A percentile compares a stretch with the other conserved stretches of the same genome.
These are phyloP conservation scores for Penicillium sclerotigenum DNA, from an alignment of 2,329 filamentous ascomycete species.

Conservation along the genomic window DNA sequence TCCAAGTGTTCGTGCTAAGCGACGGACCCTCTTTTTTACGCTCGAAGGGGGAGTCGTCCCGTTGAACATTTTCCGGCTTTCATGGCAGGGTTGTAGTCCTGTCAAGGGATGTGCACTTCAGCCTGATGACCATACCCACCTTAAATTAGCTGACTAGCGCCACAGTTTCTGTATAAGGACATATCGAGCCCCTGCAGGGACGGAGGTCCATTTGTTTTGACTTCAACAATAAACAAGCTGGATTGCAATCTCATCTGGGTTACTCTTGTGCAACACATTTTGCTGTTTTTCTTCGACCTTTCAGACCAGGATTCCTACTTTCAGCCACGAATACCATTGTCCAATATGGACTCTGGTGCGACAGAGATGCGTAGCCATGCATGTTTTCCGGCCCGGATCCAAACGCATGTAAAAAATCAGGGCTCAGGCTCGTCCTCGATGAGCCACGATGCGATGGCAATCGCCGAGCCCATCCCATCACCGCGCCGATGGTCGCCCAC, in stretches of 20 bases:
- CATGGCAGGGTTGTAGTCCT: constrained; percentile 19
- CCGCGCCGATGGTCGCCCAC: constrained; percentile 28
- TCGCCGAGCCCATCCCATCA: constrained; percentile 20
- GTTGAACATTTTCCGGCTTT: constrained; percentile 17
- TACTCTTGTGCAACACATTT: constrained; percentile 20
- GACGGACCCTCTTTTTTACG: constrained; percentile 18
- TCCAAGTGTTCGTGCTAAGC: constrained; percentile 20
- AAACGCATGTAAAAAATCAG: constrained; percentile 24
- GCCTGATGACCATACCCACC: constrained; percentile 19
- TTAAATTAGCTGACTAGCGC: constrained; percentile 18
- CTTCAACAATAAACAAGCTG: constrained; percentile 6
- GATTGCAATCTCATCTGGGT: constrained; percentile 22
- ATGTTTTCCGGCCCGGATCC: constrained; percentile 19
- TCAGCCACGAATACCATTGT: constrained; percentile 27
- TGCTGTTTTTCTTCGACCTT: constrained; percentile 16
- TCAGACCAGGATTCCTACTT: constrained; percentile 11
- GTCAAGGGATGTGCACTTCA: constrained; percentile 32
- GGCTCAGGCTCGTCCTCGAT: constrained; percentile 17
- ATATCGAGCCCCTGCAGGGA: constrained; percentile 23
- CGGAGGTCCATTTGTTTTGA: constrained; percentile 17
- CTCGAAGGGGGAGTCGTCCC: constrained; percentile 25
- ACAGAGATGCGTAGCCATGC: constrained; percentile 24
- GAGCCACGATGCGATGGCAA: constrained; percentile 18
- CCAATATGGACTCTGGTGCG: constrained; percentile 29
- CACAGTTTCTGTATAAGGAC: constrained; percentile 32